Base-by-base conservation (phyloP, 805 yeast species). In the Candida gorgasii region DNA sequence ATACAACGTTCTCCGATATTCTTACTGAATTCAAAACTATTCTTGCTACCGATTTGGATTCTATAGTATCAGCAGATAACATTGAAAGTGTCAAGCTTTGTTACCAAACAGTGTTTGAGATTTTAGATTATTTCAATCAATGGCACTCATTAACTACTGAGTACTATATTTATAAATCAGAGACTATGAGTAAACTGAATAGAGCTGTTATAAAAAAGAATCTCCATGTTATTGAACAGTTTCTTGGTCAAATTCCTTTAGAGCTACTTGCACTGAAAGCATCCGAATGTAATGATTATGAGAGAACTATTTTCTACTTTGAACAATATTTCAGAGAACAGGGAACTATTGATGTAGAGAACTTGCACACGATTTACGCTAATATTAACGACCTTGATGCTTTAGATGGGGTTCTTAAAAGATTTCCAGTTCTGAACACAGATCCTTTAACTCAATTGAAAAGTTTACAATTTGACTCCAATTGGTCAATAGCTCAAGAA, bases 361-460 rank as follows among this genome's bases (percentile, higher is more conserved):
- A 81, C 4, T 62, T 93, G n/a, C 89, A 88, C 52, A 74, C 76
- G 19, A 86, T 90, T 69, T 93, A 93, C 59, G 84, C 96, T 6
- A 84, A 80, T 44, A 79, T 93, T 37, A 92, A 89, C 53, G 99
- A 95, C 55, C 75, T 83, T 27, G 99, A 93, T 66, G 82, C 96
- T 0, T 70, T 93, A 23, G 90, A 86, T 57, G 99, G 99, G 16
- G 80, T 88, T 4, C 65, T 90, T 43, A 81, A 86, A 45, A 75
- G 75, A 46, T 84, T 87, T 51, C 80, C 95, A 0, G 76, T 84
- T 0, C 78, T 80, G 30, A 79, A 80, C 49, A 64, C 89, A 33
- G 76, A 79, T n/a, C 90, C 89, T 46, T 18, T 24, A n/a, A 18
- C 40, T 8, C 86, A 88, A 56, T 75, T 90, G 18, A 70, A 82